Conservation (phyloP, 352 stramenopile genomes). For the Elongisporangium undulatum region DNA sequence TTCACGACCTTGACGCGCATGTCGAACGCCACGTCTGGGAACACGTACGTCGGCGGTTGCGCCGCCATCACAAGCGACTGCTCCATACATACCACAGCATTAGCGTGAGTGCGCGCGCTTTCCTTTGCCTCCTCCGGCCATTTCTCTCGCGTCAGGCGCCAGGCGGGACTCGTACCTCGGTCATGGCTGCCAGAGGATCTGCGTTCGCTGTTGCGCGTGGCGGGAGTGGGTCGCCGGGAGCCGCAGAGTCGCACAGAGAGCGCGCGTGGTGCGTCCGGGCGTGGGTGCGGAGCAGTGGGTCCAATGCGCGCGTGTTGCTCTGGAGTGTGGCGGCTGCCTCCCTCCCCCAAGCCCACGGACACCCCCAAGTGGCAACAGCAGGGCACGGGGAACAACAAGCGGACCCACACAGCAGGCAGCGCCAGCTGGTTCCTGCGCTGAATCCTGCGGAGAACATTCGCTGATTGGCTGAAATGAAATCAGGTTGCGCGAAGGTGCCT, state of each 20-base stretch:
- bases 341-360: not conserved
- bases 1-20: constrained; percentile 58
- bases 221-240: not conserved
- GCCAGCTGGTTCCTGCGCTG: not conserved
- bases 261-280: not conserved
- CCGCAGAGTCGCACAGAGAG: not conserved
- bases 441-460: not conserved
- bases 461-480: not conserved
- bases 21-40: constrained; percentile 55
- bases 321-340: not conserved
- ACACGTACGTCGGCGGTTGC: constrained; percentile 56
- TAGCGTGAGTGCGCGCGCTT: constrained; percentile 3
- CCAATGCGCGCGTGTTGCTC: not conserved
- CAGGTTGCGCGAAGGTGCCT: not conserved
- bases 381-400: not conserved
- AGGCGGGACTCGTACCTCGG: not conserved
- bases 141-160: not conserved
- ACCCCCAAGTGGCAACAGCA: not conserved
- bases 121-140: constrained; percentile 27
- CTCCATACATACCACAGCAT: not conserved
- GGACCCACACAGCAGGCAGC: not conserved
- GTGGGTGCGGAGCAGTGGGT: not conserved
- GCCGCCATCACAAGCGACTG: constrained; percentile 58
- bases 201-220: not conserved
- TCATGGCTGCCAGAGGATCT: not conserved